These are phyloP conservation scores for Akanthomyces muscarius DNA, from an alignment of 2,329 filamentous ascomycete genomes.

Conservation along the genomic window DNA sequence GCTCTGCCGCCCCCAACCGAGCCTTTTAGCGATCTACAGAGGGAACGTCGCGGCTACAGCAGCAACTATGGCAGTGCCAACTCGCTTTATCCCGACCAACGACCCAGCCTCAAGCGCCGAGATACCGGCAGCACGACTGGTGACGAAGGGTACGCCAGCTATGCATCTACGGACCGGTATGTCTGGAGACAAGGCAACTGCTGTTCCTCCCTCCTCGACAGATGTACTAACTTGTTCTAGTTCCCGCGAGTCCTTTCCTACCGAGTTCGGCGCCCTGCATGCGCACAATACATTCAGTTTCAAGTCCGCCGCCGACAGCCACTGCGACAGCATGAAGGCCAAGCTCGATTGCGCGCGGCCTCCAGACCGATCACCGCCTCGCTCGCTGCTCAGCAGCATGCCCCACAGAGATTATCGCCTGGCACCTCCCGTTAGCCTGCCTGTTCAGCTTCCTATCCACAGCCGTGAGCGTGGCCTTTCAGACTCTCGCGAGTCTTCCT, in stretches of 20 bases:
- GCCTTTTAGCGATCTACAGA: conserved; percentile 32
- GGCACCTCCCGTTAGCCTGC: conserved; percentile 34
- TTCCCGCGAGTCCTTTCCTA: conserved; percentile 39
- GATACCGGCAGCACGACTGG: conserved; percentile 26
- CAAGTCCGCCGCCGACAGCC: conserved; percentile 41
- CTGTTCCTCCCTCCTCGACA: conserved; percentile 20
- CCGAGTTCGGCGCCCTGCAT: conserved; percentile 44
- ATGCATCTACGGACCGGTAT: conserved; percentile 38
- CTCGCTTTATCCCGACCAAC: conserved; percentile 33
- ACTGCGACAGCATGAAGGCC: conserved; percentile 50
- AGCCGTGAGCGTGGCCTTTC: conserved; percentile 33
- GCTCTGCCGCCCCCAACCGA: conserved; percentile 44
- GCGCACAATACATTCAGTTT: conserved; percentile 47
- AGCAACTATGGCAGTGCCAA: conserved; percentile 41
- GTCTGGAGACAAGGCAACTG: conserved; percentile 3
- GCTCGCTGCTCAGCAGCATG: conserved; percentile 39
- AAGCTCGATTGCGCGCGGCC: conserved; percentile 49
- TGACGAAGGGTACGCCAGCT: conserved; percentile 44
- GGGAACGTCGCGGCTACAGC: conserved; percentile 26
- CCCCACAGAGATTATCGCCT: conserved; percentile 38
- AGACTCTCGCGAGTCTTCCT: conserved; percentile 46
- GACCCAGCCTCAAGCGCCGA: conserved; percentile 31
- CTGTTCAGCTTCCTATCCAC: conserved; percentile 43
- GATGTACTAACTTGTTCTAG: conserved; percentile 22
- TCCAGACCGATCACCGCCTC: conserved; percentile 44